phyloP scores from a whole-genome alignment of 129 eudicot genomes.

The Cynara cardunculus region DNA sequence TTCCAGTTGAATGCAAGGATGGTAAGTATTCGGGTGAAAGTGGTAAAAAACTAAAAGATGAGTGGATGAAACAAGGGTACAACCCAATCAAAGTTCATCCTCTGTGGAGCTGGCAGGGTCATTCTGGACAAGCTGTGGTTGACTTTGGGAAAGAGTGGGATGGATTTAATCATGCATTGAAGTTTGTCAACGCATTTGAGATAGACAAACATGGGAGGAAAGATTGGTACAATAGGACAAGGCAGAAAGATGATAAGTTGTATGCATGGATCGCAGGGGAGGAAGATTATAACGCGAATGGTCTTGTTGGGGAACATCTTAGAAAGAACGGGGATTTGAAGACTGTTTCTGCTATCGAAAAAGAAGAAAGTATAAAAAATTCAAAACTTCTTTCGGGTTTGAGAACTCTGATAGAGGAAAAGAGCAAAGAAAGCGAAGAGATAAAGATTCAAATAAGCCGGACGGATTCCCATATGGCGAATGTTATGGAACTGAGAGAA shows the following conservation, averaged over 20 bases:
- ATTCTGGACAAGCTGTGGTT: conserved; percentile 60
- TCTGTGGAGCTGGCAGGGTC: conserved; percentile 57
- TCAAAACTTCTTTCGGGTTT: conserved; percentile 35
- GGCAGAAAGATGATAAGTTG: conserved; percentile 47
- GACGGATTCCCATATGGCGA: conserved; percentile 31
- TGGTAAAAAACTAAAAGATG: conserved; percentile 53
- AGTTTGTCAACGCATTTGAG: conserved; percentile 54
- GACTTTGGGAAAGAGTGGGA: conserved; percentile 55
- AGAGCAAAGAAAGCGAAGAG: conserved; percentile 44
- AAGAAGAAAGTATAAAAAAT: conserved; percentile 34
- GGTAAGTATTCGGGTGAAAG: conserved; percentile 53
- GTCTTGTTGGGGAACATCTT: conserved; percentile 49
- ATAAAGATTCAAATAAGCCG: conserved; percentile 41
- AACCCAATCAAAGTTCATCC: conserved; percentile 56
- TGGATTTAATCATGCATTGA: conserved; percentile 50
- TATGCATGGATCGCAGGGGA: conserved; percentile 71
- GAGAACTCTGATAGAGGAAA: conserved; percentile 29
- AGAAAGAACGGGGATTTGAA: conserved; percentile 53
- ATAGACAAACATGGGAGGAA: conserved; percentile 44
- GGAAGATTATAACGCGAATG: conserved; percentile 38
- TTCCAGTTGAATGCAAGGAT: conserved; percentile 33
- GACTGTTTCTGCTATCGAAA: conserved; percentile 52
- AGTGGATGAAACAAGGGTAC: conserved; percentile 53
- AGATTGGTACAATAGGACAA: conserved; percentile 33
- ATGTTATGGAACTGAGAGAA: conserved; percentile 45